These are phyloP conservation scores for Parasarocladium wereldwijsianum DNA, from an alignment of 2,329 filamentous ascomycete genomes.

Conservation along the genomic window DNA sequence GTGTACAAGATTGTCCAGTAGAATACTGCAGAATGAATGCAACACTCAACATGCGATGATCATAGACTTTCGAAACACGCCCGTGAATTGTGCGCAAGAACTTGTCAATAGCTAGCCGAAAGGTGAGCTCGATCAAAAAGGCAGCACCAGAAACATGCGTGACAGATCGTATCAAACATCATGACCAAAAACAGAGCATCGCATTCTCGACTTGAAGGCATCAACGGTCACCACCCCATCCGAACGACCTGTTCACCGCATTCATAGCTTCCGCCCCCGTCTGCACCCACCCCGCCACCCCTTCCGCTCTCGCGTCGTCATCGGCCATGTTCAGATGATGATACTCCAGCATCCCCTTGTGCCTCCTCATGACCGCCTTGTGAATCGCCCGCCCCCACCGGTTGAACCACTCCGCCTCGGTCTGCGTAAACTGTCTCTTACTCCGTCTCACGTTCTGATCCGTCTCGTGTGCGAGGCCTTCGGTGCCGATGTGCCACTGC, in stretches of 20 bases:
- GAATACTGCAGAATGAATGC: too few species aligned
- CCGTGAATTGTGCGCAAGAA: too few species aligned
- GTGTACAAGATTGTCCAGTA: constrained; percentile 1
- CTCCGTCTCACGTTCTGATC: background rate
- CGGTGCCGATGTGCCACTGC: constrained; percentile 32
- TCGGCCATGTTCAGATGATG: constrained; percentile 34
- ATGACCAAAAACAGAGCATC: too few species aligned
- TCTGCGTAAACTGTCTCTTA: constrained; percentile 16
- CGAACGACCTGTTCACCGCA: constrained; percentile 35
- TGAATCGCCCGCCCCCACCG: constrained; percentile 47
- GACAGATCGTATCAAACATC: background rate
- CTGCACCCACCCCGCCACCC: constrained; percentile 28
- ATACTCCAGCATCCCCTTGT: constrained; percentile 39
- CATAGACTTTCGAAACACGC: too few species aligned
- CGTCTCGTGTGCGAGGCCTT: constrained; percentile 18
- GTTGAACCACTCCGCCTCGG: constrained; percentile 46
- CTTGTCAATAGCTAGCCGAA: too few species aligned
- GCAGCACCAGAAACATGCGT: background rate
- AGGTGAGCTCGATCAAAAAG: too few species aligned
- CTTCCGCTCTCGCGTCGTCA: constrained; percentile 12
- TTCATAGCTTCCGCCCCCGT: constrained; percentile 36
- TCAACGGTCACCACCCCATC: constrained; percentile 28
- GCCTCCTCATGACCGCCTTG: constrained; percentile 41
- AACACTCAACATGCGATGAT: too few species aligned
- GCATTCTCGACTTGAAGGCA: constrained; percentile 4